Conservation (phyloP, 1,284 basidiomycete genomes). For the Lentinula novae-zelandiae region DNA sequence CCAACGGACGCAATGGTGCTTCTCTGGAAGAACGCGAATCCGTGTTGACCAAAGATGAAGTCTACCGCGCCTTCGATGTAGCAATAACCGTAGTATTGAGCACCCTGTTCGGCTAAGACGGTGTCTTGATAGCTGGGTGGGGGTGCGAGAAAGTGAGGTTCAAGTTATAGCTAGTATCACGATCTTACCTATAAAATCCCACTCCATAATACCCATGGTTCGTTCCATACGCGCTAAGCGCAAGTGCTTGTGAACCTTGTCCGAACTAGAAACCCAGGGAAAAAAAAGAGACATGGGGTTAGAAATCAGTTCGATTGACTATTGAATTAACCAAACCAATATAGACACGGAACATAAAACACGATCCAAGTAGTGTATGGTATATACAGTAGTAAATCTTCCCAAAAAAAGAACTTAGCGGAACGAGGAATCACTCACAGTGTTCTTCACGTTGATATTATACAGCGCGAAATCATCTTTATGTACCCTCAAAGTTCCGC, state of each 20-base stretch:
- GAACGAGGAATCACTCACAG: conserved; percentile 8
- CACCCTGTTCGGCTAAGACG: conserved; percentile 26
- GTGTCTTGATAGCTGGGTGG: conserved; percentile 26
- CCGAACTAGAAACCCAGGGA: conserved; percentile 28
- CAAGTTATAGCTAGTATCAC: too few species aligned
- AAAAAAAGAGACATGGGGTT: too few species aligned
- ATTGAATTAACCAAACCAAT: too few species aligned
- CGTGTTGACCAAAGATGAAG: conserved; percentile 30
- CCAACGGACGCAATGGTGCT: conserved; percentile 27
- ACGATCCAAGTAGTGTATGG: too few species aligned
- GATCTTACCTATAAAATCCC: conserved; percentile 20
- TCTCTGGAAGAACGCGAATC: conserved; percentile 27
- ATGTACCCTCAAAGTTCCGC: conserved; percentile 20
- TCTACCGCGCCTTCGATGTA: conserved; percentile 34
- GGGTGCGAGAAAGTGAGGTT: too few species aligned
- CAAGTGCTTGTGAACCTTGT: conserved; percentile 46
- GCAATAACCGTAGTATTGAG: conserved; percentile 27
- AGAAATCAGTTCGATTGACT: too few species aligned
- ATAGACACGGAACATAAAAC: too few species aligned
- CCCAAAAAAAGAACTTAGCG: too few species aligned
- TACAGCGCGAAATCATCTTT: conserved; percentile 27
- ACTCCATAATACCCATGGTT: conserved; percentile 23
- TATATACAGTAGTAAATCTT: too few species aligned
- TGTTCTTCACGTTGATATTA: conserved; percentile 29
- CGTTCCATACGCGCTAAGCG: conserved; percentile 48